Evolutionary conservation across 2,329 filamentous ascomycete genomes (phyloP), one percentile per base, ranked within the genome.

Genomic region (Beauveria varroae): DNA sequence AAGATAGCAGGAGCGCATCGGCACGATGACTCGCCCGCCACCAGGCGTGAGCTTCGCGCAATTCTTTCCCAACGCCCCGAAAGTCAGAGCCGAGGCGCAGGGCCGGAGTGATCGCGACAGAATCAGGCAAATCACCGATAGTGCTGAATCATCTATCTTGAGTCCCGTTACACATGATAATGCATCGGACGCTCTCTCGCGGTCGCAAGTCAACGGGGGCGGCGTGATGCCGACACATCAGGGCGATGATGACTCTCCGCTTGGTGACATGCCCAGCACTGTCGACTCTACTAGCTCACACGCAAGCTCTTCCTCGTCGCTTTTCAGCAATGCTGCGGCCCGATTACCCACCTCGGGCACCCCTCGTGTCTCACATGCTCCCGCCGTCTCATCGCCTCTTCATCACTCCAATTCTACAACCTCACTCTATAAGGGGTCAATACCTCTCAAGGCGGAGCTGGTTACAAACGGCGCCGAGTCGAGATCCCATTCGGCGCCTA

Each of bases 31-130:
- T 86, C 90, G 89, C 80, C 85, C 87, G 74, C 82, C 86, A 71
- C 81, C 83, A 64, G 80, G 81, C 75, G 87, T 88, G 79, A 87
- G 87, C 78, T 93, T 92, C 82, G 89, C 88, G 78, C 86, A 92
- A 78, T 95, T 91, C 82, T 93, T 92, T 76, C 89, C 89, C 68
- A 86, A 88, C 73, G 90, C 89, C 71, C 89, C 90, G 68, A 86
- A 81, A 73, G 79, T 81, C 78, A 85, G 77, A 73, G 74, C 75
- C 63, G 77, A 76, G 66, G 75, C 75, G 57, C 74, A 75, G 69
- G 69, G 70, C 65, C 74, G 73, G 66, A 67, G 66, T 64, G 72
- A 72, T 57, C 69, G 69, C 63, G 71, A 74, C 50, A 69, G 66
- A 52, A 64, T 67, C 61, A 71, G 67, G 57, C 66, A 68, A 60